phyloP scores from a whole-genome alignment of 768 basidiomycete genomes.

The Sporobolomyces pararoseus region DNA sequence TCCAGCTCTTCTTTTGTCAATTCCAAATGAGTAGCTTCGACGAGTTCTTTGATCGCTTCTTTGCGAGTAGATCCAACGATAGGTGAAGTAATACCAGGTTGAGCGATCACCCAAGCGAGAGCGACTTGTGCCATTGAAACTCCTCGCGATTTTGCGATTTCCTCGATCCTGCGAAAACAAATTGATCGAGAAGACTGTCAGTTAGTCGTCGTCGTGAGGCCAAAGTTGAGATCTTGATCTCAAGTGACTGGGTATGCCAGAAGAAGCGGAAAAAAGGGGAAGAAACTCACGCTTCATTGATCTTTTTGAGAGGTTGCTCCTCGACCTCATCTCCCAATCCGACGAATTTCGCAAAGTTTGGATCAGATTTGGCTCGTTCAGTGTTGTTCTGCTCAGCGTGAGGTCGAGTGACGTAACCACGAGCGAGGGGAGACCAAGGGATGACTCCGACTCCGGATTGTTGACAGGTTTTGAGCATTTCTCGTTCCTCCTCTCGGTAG shows the following conservation, averaged over 20 bases:
- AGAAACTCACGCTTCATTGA: conserved; percentile 26
- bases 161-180: conserved; percentile 55
- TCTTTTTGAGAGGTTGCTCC: conserved; percentile 22
- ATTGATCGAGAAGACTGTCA: neutral
- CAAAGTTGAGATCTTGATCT: too few species aligned
- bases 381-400: conserved; percentile 27
- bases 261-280: too few species aligned
- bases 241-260: too few species aligned
- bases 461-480: conserved; percentile 40
- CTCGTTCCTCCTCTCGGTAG: conserved; percentile 45
- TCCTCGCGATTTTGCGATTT: conserved; percentile 57
- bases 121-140: conserved; percentile 59
- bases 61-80: conserved; percentile 42
- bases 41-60: conserved; percentile 40
- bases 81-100: conserved; percentile 41
- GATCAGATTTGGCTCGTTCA: conserved; percentile 11
- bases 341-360: conserved; percentile 31
- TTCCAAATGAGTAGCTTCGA: conserved; percentile 55
- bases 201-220: too few species aligned
- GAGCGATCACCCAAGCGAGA: conserved; percentile 46
- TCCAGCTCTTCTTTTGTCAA: conserved; percentile 60
- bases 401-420: conserved; percentile 51
- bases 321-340: conserved; percentile 27
- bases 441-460: conserved; percentile 56
- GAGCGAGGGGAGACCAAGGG: conserved; percentile 61